phyloP scores from a whole-genome alignment of 2,329 filamentous ascomycete species.

The Rasamsonia emersonii region DNA sequence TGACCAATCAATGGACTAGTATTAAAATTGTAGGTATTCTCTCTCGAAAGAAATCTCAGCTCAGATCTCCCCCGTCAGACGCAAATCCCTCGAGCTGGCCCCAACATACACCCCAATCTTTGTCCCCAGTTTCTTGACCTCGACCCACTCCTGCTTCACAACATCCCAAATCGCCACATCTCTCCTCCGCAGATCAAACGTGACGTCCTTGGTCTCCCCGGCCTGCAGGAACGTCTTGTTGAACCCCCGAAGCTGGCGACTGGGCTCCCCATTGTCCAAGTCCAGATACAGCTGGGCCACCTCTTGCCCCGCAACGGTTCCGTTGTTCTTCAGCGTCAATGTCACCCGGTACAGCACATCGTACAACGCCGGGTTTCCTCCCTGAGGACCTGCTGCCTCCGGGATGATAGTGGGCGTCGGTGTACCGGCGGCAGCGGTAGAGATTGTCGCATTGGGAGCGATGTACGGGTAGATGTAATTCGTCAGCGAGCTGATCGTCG shows the following conservation, averaged over 20 bases:
- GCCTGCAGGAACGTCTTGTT: conserved; percentile 29
- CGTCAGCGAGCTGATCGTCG: no score
- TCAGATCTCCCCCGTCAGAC: no score
- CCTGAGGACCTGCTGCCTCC: no score
- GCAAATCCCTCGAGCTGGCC: no score
- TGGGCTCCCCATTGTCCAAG: neutral
- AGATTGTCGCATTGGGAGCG: no score
- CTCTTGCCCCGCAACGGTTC: conserved; percentile 56
- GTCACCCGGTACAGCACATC: conserved; percentile 48
- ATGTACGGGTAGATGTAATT: no score
- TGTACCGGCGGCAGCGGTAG: conserved; percentile 19
- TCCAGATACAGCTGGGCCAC: conserved; percentile 54
- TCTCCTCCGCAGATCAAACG: conserved; percentile 47
- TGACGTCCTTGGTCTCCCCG: conserved; percentile 41
- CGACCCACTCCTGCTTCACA: conserved; percentile 51
- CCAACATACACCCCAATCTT: no score
- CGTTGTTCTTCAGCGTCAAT: conserved; percentile 64
- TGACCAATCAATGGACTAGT: no score
- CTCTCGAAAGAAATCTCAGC: no score
- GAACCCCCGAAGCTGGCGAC: conserved; percentile 8
- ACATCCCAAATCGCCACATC: conserved; percentile 60
- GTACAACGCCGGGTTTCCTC: conserved; percentile 53
- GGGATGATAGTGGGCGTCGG: neutral
- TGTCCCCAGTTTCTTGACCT: no score
- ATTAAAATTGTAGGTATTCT: no score